These are phyloP conservation scores for Lentinula sp. DNA, from an alignment of 768 basidiomycete species.

Conservation along the genomic window DNA sequence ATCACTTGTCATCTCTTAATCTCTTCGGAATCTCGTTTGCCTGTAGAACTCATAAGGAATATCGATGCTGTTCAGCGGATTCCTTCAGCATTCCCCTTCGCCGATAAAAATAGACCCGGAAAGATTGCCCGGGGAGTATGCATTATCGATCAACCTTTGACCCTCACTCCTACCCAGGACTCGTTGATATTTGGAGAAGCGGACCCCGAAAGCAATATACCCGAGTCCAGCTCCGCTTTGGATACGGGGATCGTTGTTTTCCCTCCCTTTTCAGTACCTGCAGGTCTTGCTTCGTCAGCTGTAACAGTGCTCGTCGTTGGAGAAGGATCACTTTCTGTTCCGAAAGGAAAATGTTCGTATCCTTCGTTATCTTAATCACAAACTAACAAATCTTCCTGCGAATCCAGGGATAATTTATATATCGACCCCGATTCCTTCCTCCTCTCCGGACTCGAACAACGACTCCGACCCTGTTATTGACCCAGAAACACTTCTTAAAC, in stretches of 20 bases:
- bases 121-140: conserved; percentile 44
- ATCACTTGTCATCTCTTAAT: conserved; percentile 53
- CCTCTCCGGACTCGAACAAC: background rate
- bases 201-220: background rate
- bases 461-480: background rate
- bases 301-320: conserved; percentile 67
- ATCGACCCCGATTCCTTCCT: background rate
- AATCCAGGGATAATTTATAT: conserved; percentile 18
- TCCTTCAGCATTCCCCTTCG: background rate
- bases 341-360: conserved; percentile 62
- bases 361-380: too few relatives aligned
- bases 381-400: too few relatives aligned
- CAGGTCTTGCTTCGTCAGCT: conserved; percentile 41
- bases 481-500: conserved; percentile 1
- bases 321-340: conserved; percentile 68
- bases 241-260: conserved; percentile 74
- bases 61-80: background rate
- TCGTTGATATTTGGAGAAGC: conserved; percentile 13
- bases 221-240: conserved; percentile 11
- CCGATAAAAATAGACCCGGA: background rate
- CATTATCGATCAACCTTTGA: conserved; percentile 35
- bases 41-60: background rate
- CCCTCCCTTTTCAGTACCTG: conserved; percentile 54
- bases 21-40: conserved; percentile 28
- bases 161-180: conserved; percentile 15